These are phyloP conservation scores for Metschnikowia similis DNA, from an alignment of 805 yeast species.

Conservation along the genomic window DNA sequence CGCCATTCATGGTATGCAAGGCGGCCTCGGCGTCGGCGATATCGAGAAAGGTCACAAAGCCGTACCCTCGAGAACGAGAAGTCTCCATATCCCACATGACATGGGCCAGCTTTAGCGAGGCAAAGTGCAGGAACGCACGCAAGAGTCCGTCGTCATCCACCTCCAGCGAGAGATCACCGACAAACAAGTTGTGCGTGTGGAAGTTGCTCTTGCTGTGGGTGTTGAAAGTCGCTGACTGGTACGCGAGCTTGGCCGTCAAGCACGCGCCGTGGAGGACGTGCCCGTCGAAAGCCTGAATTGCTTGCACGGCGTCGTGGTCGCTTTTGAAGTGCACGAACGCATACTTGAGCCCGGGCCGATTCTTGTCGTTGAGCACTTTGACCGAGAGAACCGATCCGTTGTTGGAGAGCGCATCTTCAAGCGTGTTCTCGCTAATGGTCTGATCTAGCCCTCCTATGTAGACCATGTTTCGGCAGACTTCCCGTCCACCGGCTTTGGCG, in stretches of 20 bases:
- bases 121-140: constrained; percentile 52
- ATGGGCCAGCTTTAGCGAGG: constrained; percentile 72
- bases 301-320: constrained; percentile 56
- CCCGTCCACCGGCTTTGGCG: constrained; percentile 68
- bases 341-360: constrained; percentile 67
- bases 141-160: constrained; percentile 72
- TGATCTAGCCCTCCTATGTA: constrained; percentile 75
- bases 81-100: constrained; percentile 98
- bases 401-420: constrained; percentile 58
- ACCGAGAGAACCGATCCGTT: constrained; percentile 60
- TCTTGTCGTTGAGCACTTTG: constrained; percentile 73
- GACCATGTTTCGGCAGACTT: constrained; percentile 63
- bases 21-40: constrained; percentile 72
- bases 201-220: constrained; percentile 37
- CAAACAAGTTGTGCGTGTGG: constrained; percentile 69
- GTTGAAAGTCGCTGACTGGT: constrained; percentile 68
- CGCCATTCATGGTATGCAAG: constrained; percentile 69
- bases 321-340: constrained; percentile 75
- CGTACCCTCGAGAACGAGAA: constrained; percentile 87
- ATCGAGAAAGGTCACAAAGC: constrained; percentile 73
- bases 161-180: constrained; percentile 81
- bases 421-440: constrained; percentile 56
- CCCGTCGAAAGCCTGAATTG: constrained; percentile 59
- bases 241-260: constrained; percentile 77
- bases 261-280: constrained; percentile 49